These are phyloP conservation scores for Piloderma croceum DNA, from an alignment of 768 basidiomycete species.

Conservation along the genomic window DNA sequence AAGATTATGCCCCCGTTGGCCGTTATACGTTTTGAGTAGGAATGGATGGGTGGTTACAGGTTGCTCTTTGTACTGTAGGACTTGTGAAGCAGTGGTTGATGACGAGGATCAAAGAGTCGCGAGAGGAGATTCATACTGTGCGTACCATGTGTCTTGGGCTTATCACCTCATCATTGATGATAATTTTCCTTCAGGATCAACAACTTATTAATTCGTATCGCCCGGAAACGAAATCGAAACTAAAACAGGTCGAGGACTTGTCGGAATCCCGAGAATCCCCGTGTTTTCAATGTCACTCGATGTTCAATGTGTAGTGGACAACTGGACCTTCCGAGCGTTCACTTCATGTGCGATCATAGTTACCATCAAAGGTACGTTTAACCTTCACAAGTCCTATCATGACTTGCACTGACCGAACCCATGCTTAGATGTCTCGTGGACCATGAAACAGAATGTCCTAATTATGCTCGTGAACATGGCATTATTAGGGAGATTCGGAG, in stretches of 20 bases:
- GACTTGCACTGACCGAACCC: neutral
- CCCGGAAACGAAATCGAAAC: conserved; percentile 71
- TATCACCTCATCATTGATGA: conserved; percentile 4
- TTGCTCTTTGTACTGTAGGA: no score
- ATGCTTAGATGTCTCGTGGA: conserved; percentile 71
- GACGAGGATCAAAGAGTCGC: conserved; percentile 64
- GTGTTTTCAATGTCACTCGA: conserved; percentile 90
- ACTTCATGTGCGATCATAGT: conserved; percentile 98
- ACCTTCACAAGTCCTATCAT: neutral
- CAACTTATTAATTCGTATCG: conserved; percentile 85
- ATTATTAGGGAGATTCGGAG: conserved; percentile 84
- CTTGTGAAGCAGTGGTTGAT: conserved; percentile 89
- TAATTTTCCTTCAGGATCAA: conserved; percentile 57
- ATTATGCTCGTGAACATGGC: conserved; percentile 81
- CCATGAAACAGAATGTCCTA: conserved; percentile 84
- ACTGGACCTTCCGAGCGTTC: conserved; percentile 87
- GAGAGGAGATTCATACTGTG: conserved; percentile 77
- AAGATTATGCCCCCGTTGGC: conserved; percentile 84
- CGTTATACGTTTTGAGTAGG: conserved; percentile 80
- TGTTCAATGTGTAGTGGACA: conserved; percentile 87
- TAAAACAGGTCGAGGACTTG: conserved; percentile 77
- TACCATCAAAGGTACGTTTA: conserved; percentile 87
- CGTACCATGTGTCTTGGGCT: conserved; percentile 20
- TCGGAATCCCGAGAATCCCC: conserved; percentile 71
- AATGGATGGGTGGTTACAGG: conserved; percentile 85